These are phyloP conservation scores for Parascedosporium putredinis DNA, from an alignment of 2,329 filamentous ascomycete genomes.

Conservation along the genomic window DNA sequence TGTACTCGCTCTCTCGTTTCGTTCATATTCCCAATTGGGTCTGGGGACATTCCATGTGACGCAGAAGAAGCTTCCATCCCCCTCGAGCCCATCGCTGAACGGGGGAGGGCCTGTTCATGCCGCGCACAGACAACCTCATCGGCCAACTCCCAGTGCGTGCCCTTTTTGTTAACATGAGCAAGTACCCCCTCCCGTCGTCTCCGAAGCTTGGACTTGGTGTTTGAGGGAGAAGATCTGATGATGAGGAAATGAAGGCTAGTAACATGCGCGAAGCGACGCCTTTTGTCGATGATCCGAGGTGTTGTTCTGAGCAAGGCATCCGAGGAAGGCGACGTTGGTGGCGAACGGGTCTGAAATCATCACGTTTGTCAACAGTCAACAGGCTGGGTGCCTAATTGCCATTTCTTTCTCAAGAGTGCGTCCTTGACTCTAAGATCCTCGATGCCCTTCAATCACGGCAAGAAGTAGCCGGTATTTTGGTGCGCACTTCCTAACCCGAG, in stretches of 20 bases:
- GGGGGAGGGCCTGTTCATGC: background rate
- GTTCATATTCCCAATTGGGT: background rate
- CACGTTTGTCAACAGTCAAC: too few relatives aligned
- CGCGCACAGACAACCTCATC: background rate
- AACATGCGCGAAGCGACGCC: background rate
- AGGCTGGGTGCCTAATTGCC: too few relatives aligned
- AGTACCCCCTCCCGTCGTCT: background rate
- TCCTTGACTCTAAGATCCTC: background rate
- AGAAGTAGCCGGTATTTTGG: background rate
- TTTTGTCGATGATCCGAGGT: background rate
- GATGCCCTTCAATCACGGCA: background rate
- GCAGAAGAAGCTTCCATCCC: conserved; percentile 7
- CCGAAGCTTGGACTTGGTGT: background rate
- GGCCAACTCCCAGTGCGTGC: too few relatives aligned
- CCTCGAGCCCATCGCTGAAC: background rate
- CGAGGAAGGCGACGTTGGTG: background rate
- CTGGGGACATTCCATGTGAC: conserved; percentile 1
- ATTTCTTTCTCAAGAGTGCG: background rate
- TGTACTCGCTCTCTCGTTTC: background rate
- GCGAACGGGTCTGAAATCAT: background rate
- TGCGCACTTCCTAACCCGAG: too few relatives aligned
- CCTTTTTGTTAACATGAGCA: too few relatives aligned
- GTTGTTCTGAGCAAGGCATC: background rate
- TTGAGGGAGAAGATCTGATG: background rate
- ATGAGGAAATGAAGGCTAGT: background rate